Percentiles rank a stretch among this genome's conserved stretches.
phyloP scores from a whole-genome alignment of 805 yeast species.

The Kuraishia ogatae region DNA sequence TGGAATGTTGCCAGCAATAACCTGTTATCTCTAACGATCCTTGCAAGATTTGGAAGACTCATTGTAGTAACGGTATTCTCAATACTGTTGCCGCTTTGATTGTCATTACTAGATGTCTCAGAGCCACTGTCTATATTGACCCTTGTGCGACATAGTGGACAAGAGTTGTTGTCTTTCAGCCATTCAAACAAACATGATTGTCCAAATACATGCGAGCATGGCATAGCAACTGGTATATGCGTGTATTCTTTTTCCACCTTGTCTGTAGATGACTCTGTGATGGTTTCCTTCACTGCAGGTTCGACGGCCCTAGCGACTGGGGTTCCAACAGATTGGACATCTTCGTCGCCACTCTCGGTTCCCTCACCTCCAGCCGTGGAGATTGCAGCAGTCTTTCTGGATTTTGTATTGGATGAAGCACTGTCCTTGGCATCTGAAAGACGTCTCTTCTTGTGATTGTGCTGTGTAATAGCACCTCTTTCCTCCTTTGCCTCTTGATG shows the following conservation, averaged over 20 bases:
- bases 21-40: constrained; percentile 22
- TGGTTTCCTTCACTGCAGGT: constrained; percentile 19
- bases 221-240: constrained; percentile 67
- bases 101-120: constrained; percentile 3
- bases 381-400: constrained; percentile 3
- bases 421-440: neutral
- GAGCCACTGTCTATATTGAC: constrained; percentile 26
- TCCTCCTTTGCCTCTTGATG: constrained; percentile 8
- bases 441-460: neutral
- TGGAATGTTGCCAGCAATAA: constrained; percentile 20
- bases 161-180: constrained; percentile 65
- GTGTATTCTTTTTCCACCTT: constrained; percentile 16
- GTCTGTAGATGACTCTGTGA: constrained; percentile 14
- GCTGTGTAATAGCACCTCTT: neutral
- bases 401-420: neutral
- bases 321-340: constrained; percentile 5
- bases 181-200: constrained; percentile 77
- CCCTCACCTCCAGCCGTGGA: constrained; percentile 3
- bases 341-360: constrained; percentile 3
- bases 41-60: constrained; percentile 26
- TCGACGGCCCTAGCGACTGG: neutral
- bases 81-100: neutral
- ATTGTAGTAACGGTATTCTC: constrained; percentile 18
- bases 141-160: constrained; percentile 77
- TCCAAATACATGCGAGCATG: constrained; percentile 87